phyloP scores from a whole-genome alignment of 371 early-diverging fungal genomes.

The Circinella minor region DNA sequence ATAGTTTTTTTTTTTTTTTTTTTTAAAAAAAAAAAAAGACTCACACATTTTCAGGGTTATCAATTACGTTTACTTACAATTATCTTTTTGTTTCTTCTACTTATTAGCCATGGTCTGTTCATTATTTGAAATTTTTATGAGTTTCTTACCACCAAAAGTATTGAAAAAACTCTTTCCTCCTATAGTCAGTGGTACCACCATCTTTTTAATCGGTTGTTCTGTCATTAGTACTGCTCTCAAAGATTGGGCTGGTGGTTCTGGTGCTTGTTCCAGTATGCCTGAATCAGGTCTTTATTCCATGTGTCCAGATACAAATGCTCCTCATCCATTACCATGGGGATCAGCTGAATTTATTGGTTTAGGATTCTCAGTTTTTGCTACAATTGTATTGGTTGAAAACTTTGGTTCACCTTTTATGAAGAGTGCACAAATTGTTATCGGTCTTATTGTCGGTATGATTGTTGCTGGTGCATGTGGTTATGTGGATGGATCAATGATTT shows the following conservation, averaged over 20 bases:
- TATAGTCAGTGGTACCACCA: slow-evolving; percentile 63
- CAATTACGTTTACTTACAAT: slow-evolving; percentile 1
- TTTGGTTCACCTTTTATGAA: slow-evolving; percentile 72
- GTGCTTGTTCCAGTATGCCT: slow-evolving; percentile 45
- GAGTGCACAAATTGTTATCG: slow-evolving; percentile 64
- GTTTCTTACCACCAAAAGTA: slow-evolving; percentile 61
- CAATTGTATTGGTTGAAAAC: slow-evolving; percentile 65
- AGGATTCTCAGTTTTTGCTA: slow-evolving; percentile 63
- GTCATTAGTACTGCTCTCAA: slow-evolving; percentile 57
- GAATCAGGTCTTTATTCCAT: slow-evolving; percentile 54
- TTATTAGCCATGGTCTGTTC: slow-evolving; percentile 53
- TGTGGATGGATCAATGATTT: slow-evolving; percentile 50
- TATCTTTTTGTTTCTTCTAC: neutral
- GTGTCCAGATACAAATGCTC: slow-evolving; percentile 60
- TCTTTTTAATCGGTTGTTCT: slow-evolving; percentile 63
- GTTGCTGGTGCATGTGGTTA: slow-evolving; percentile 66
- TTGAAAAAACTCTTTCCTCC: slow-evolving; percentile 64
- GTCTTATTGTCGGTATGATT: slow-evolving; percentile 64
- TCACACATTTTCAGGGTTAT: too few species aligned
- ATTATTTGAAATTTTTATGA: slow-evolving; percentile 56
- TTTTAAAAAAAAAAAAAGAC: neutral
- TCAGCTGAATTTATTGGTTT: slow-evolving; percentile 64
- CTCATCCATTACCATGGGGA: slow-evolving; percentile 68
- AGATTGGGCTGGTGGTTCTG: slow-evolving; percentile 66
- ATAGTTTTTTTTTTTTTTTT: too few species aligned